Percentiles rank a stretch among this genome's conserved stretches.
These are phyloP conservation scores for Cyberlindnera mycetangii DNA, from an alignment of 805 yeast genomes.

Conservation along the genomic window DNA sequence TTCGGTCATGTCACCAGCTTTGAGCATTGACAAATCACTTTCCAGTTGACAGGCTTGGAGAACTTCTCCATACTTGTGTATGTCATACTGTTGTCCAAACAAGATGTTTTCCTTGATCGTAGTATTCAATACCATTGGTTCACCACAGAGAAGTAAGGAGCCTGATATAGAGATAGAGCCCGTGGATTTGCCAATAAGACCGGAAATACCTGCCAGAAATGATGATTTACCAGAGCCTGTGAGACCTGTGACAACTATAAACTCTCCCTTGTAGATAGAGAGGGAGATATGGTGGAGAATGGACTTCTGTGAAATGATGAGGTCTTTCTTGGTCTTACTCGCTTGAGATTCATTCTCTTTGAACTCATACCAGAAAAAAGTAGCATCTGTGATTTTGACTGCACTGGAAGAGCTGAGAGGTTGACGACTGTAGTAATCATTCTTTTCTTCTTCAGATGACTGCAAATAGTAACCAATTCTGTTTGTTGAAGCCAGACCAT, in stretches of 20 bases:
- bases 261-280: conserved; percentile 3
- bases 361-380: conserved; percentile 63
- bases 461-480: conserved; percentile 53
- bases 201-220: conserved; percentile 5
- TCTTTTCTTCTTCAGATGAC: conserved; percentile 38
- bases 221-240: conserved; percentile 65
- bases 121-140: conserved; percentile 93
- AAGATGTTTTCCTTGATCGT: conserved; percentile 82
- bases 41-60: conserved; percentile 79
- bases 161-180: conserved; percentile 53
- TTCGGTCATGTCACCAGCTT: conserved; percentile 83
- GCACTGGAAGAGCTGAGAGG: conserved; percentile 33
- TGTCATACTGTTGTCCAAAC: conserved; percentile 79
- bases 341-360: background rate
- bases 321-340: background rate
- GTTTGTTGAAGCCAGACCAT: conserved; percentile 51
- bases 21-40: conserved; percentile 68
- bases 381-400: conserved; percentile 46
- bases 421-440: conserved; percentile 31
- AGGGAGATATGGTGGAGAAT: background rate
- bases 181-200: conserved; percentile 43
- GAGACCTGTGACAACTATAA: conserved; percentile 9
- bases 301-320: background rate
- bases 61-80: conserved; percentile 70
- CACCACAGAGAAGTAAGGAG: conserved; percentile 40